These are phyloP conservation scores for Alternaria consortialis DNA, from an alignment of 2,329 filamentous ascomycete species.

Conservation along the genomic window DNA sequence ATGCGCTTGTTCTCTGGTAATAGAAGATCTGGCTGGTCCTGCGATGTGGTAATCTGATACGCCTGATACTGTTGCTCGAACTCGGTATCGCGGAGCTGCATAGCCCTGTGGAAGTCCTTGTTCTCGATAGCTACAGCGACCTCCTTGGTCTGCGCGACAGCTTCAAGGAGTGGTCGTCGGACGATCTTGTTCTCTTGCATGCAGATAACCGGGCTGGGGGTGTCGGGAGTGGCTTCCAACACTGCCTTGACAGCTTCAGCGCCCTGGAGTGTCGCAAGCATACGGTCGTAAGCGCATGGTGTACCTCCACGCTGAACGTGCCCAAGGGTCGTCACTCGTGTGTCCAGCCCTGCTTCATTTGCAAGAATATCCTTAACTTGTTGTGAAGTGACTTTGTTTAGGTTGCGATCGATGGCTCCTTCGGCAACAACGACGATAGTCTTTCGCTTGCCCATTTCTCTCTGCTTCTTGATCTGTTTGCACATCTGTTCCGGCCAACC, in stretches of 20 bases:
- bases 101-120: conserved; percentile 87
- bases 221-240: conserved; percentile 72
- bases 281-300: conserved; percentile 92
- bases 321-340: conserved; percentile 90
- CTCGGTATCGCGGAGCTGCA: conserved; percentile 88
- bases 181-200: conserved; percentile 98
- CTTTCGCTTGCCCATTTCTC: conserved; percentile 89
- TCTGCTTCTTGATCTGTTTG: conserved; percentile 68
- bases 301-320: conserved; percentile 97
- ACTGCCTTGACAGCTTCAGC: conserved; percentile 45
- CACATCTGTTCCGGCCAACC: conserved; percentile 74
- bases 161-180: conserved; percentile 86
- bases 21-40: conserved; percentile 73
- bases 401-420: conserved; percentile 74
- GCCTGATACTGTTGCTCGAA: conserved; percentile 92
- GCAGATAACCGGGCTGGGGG: conserved; percentile 92
- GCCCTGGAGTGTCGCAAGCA: conserved; percentile 87
- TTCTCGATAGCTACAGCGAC: conserved; percentile 82
- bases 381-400: conserved; percentile 81
- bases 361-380: conserved; percentile 91
- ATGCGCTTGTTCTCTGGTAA: conserved; percentile 81
- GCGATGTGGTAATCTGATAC: conserved; percentile 89
- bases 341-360: conserved; percentile 82
- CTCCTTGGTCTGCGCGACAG: conserved; percentile 84
- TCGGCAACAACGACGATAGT: conserved; percentile 98